Conservation (phyloP, 768 basidiomycete genomes). For the Coprinopsis marcescibilis region DNA sequence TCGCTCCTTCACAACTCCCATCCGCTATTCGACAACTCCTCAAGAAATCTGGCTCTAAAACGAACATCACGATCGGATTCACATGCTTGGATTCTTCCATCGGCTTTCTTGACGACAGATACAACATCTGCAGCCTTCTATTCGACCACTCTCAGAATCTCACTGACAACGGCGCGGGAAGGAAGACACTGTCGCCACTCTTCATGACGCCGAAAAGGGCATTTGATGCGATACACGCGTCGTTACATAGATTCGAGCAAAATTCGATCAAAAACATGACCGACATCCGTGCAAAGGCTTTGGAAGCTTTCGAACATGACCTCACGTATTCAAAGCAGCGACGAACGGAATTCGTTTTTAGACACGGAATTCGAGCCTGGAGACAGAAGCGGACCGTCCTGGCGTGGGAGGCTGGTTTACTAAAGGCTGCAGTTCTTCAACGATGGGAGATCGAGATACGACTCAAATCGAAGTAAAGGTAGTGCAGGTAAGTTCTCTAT, state of each 20-base stretch:
- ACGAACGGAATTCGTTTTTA: constrained; percentile 25
- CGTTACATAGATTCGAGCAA: constrained; percentile 22
- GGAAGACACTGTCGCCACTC: too few species aligned
- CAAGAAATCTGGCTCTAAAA: not conserved
- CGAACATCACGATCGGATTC: not conserved
- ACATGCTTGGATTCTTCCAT: not conserved
- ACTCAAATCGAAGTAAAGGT: too few species aligned
- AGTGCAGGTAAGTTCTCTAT: too few species aligned
- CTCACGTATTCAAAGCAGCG: constrained; percentile 17
- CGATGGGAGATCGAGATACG: constrained; percentile 41
- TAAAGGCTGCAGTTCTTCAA: constrained; percentile 36
- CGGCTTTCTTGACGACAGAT: not conserved
- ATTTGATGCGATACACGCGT: constrained; percentile 2
- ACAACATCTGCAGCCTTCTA: not conserved
- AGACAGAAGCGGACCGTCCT: constrained; percentile 41
- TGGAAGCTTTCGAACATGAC: not conserved
- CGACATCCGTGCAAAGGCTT: constrained; percentile 19
- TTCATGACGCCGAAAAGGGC: constrained; percentile 5
- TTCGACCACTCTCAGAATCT: not conserved
- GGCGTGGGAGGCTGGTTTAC: constrained; percentile 48
- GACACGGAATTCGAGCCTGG: constrained; percentile 32
- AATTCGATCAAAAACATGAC: constrained; percentile 34
- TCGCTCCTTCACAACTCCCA: not conserved
- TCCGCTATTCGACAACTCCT: not conserved
- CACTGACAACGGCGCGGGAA: not conserved